phyloP scores from a whole-genome alignment of 768 basidiomycete genomes.

The Pisolithus tinctorius region DNA sequence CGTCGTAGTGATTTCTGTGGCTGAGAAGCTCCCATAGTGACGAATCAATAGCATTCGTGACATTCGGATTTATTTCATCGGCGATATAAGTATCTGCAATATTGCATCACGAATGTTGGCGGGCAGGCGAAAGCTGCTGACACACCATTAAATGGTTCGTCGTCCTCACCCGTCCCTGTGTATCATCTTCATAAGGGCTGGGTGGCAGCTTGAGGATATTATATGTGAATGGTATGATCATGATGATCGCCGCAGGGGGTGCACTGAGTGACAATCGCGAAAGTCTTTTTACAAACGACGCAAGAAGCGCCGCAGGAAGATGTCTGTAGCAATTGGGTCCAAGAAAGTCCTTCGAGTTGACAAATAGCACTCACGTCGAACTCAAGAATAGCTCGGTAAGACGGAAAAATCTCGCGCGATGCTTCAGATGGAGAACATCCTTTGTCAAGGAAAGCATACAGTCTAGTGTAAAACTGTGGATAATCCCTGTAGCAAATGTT shows the following conservation, averaged over 20 bases:
- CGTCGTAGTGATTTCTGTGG: conserved; percentile 76
- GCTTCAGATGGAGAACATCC: conserved; percentile 84
- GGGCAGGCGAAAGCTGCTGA: not conserved
- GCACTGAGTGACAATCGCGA: conserved; percentile 78
- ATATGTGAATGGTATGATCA: conserved; percentile 90
- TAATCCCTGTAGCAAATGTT: conserved; percentile 62
- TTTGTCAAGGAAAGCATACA: conserved; percentile 88
- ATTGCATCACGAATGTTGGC: conserved; percentile 1
- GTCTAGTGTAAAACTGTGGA: conserved; percentile 87
- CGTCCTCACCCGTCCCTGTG: conserved; percentile 51
- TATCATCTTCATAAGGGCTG: conserved; percentile 88
- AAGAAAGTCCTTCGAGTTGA: not conserved
- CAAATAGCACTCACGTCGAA: conserved; percentile 64
- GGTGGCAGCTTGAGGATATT: conserved; percentile 90
- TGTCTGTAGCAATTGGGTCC: conserved; percentile 44
- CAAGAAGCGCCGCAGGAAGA: conserved; percentile 84
- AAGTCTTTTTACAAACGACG: conserved; percentile 91
- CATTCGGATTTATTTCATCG: conserved; percentile 62
- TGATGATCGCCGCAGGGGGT: conserved; percentile 85
- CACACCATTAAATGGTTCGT: conserved; percentile 31
- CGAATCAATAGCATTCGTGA: conserved; percentile 75
- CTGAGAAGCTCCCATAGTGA: conserved; percentile 90
- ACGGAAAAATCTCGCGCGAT: conserved; percentile 92
- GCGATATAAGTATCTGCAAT: conserved; percentile 64
- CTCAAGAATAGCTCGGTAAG: conserved; percentile 85